Conservation (phyloP, 148 eudicot genomes). For the Camellia lanceoleosa region DNA sequence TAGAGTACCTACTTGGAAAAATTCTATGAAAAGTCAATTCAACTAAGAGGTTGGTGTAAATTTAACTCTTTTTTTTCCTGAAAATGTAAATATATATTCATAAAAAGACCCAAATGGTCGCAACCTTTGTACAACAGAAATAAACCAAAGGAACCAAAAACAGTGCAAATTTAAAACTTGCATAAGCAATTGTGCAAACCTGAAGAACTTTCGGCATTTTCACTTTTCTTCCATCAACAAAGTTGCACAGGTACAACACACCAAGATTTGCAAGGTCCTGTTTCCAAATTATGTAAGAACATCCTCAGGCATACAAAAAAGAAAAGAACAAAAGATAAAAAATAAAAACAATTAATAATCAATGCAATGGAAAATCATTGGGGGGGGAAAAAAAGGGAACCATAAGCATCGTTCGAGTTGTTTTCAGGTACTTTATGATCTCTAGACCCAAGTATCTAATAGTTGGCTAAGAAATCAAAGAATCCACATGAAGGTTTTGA, state of each 20-base stretch:
- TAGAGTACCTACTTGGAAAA: too few species aligned
- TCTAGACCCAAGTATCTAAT: neutral
- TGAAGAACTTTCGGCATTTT: slow-evolving; percentile 41
- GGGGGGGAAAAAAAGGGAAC: neutral
- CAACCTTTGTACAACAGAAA: too few species aligned
- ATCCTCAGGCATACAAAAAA: neutral
- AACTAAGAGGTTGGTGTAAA: neutral
- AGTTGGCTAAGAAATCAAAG: neutral
- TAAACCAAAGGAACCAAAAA: too few species aligned
- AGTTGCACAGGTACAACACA: slow-evolving; percentile 53
- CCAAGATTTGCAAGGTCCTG: slow-evolving; percentile 65
- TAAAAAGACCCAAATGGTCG: too few species aligned
- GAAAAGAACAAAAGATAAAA: neutral
- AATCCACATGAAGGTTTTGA: neutral
- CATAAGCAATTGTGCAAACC: neutral
- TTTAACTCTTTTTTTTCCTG: too few species aligned
- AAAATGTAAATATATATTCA: too few species aligned
- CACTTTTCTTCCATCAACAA: slow-evolving; percentile 47
- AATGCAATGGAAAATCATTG: neutral
- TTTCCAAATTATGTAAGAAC: slow-evolving; percentile 9
- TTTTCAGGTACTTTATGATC: neutral
- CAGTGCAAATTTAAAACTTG: neutral
- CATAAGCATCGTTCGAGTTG: neutral
- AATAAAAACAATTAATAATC: neutral
- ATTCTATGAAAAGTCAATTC: slow-evolving; percentile 4